Percentiles rank a stretch among this genome's conserved stretches.
Conservation (phyloP, 192 early-diverging fungal species). For the Backusella sp. region DNA sequence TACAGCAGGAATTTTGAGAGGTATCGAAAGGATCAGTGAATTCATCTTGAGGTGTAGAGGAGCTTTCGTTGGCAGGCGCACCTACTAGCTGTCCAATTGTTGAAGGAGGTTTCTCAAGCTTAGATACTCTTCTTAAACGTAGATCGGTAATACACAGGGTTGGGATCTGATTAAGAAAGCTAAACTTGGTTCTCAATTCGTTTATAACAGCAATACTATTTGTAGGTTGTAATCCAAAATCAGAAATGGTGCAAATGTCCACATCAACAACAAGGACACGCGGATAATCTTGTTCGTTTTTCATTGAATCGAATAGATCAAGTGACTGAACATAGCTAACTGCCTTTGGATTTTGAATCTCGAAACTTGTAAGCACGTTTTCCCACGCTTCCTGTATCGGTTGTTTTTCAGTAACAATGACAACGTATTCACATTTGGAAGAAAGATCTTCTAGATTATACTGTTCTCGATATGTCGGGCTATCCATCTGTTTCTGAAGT, state of each 20-base stretch:
- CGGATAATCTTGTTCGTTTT: neutral
- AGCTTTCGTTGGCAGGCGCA: neutral
- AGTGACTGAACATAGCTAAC: neutral
- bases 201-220: neutral
- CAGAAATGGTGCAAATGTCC: neutral
- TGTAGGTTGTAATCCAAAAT: neutral
- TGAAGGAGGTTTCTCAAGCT: neutral
- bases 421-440: neutral
- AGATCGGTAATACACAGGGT: neutral
- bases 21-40: neutral
- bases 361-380: neutral
- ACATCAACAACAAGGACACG: constrained; percentile 11
- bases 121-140: neutral
- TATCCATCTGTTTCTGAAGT: constrained; percentile 5
- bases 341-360: neutral
- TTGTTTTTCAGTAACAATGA: constrained; percentile 1
- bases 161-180: neutral
- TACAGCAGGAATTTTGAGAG: neutral
- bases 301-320: neutral
- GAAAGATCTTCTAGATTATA: constrained; percentile 4
- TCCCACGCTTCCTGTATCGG: neutral
- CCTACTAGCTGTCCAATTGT: neutral
- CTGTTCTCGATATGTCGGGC: constrained; percentile 17
- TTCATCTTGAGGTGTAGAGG: neutral
- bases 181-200: neutral